These are phyloP conservation scores for Lodderomyces oxycetoniae DNA, from an alignment of 1,139 yeast species.

Conservation along the genomic window DNA sequence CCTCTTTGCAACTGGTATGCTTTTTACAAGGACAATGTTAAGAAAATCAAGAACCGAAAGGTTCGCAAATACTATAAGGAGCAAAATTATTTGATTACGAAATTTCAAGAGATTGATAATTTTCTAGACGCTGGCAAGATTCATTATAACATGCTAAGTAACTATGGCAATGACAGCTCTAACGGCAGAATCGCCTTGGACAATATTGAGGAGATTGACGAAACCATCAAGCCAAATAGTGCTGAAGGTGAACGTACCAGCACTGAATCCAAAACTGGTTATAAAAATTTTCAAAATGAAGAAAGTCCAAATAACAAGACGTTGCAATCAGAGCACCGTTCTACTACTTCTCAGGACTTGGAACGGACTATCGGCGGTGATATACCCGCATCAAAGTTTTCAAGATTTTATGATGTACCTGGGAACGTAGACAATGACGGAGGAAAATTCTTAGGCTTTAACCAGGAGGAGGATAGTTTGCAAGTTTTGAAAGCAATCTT, in stretches of 20 bases:
- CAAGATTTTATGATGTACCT: slow-evolving; percentile 47
- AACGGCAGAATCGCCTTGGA: slow-evolving; percentile 13
- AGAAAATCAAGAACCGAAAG: slow-evolving; percentile 19
- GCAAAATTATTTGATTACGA: slow-evolving; percentile 58
- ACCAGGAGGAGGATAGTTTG: slow-evolving; percentile 37
- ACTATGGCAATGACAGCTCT: slow-evolving; percentile 37
- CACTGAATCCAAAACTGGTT: neutral
- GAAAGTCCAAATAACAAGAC: neutral
- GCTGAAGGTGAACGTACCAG: slow-evolving; percentile 1
- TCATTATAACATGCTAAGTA: slow-evolving; percentile 59
- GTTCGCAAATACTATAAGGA: slow-evolving; percentile 36
- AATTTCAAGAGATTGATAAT: slow-evolving; percentile 58
- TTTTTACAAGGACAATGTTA: slow-evolving; percentile 21
- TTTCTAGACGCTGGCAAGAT: slow-evolving; percentile 65
- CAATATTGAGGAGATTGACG: slow-evolving; percentile 22
- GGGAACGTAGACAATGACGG: slow-evolving; percentile 50
- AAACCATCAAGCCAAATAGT: slow-evolving; percentile 13
- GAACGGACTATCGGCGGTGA: slow-evolving; percentile 11
- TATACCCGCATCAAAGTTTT: slow-evolving; percentile 16
- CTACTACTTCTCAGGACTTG: slow-evolving; percentile 9
- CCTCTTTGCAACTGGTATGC: slow-evolving; percentile 49
- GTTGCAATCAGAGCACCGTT: slow-evolving; percentile 2
- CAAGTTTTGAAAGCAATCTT: slow-evolving; percentile 57
- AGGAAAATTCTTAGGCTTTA: slow-evolving; percentile 17
- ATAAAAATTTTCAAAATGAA: neutral